Conservation (phyloP, 768 basidiomycete genomes). For the Rossbeevera mucosa region DNA sequence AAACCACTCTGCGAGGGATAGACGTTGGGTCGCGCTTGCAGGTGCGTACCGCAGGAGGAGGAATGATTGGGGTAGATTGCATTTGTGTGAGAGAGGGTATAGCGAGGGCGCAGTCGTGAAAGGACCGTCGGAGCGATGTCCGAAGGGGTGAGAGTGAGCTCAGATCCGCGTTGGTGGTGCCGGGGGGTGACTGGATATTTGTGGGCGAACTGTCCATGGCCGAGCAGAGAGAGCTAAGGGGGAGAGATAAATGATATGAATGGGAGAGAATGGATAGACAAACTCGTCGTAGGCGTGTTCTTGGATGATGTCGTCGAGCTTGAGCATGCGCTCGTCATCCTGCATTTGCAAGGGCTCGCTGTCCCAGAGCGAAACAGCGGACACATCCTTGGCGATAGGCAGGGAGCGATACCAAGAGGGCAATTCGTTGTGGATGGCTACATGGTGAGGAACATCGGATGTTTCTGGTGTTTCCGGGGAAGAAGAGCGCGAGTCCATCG, state of each 20-base stretch:
- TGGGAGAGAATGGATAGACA: constrained; percentile 23
- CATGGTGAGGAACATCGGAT: constrained; percentile 47
- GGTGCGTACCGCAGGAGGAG: constrained; percentile 57
- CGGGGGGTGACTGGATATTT: constrained; percentile 6
- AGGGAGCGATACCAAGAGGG: constrained; percentile 56
- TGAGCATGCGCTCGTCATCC: constrained; percentile 54
- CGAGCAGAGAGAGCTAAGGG: constrained; percentile 17
- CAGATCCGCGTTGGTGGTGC: constrained; percentile 36
- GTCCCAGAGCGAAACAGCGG: constrained; percentile 41
- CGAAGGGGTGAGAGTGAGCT: constrained; percentile 29
- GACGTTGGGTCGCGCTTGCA: constrained; percentile 51
- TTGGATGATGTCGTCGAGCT: constrained; percentile 69
- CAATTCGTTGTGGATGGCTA: constrained; percentile 47
- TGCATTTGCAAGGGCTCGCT: constrained; percentile 42
- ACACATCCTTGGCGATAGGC: constrained; percentile 38
- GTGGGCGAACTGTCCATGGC: constrained; percentile 17
- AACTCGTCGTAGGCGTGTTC: constrained; percentile 75
- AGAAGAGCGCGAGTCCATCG: constrained; percentile 61
- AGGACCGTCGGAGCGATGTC: constrained; percentile 29
- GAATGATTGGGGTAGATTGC: constrained; percentile 56
- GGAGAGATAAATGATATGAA: neutral
- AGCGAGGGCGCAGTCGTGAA: constrained; percentile 29
- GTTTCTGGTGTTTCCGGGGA: constrained; percentile 69
- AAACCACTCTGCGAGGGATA: constrained; percentile 56
- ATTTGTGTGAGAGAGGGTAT: constrained; percentile 36